Percentiles rank a stretch among this genome's conserved stretches.
These are phyloP conservation scores for Glycine soja DNA, from an alignment of 306 rosid genomes.

Conservation along the genomic window DNA sequence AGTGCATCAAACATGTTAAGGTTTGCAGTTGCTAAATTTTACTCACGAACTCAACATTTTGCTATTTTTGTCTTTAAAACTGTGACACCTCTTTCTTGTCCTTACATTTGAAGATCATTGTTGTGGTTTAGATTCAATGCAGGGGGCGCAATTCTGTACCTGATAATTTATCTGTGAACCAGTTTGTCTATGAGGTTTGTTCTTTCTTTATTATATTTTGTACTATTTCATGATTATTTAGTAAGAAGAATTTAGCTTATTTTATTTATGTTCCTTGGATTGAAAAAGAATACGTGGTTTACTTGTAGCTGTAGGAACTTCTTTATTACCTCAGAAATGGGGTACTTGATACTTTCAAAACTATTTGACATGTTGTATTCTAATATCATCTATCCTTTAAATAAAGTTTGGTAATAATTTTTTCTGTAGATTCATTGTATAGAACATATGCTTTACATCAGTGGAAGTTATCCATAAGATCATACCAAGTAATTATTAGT, in stretches of 20 bases:
- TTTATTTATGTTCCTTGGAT: slow-evolving; percentile 12
- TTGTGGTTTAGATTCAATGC: slow-evolving; percentile 85
- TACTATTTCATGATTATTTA: slow-evolving; percentile 29
- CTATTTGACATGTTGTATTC: not conserved
- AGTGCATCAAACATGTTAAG: slow-evolving; percentile 97
- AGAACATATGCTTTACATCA: slow-evolving; percentile 1
- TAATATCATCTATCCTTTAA: not conserved
- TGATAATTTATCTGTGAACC: slow-evolving; percentile 85
- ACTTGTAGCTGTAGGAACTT: slow-evolving; percentile 25
- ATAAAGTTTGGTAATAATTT: not conserved
- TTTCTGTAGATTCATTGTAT: slow-evolving; percentile 8
- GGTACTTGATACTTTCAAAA: not conserved
- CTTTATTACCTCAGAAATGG: not conserved
- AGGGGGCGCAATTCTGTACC: slow-evolving; percentile 95
- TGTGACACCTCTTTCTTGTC: slow-evolving; percentile 22
- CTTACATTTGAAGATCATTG: slow-evolving; percentile 44
- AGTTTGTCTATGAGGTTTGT: slow-evolving; percentile 89
- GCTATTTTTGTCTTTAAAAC: slow-evolving; percentile 31
- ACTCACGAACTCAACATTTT: slow-evolving; percentile 24
- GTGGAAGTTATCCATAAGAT: not conserved
- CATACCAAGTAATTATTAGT: slow-evolving; percentile 15
- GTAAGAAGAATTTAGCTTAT: slow-evolving; percentile 30
- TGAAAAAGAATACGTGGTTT: slow-evolving; percentile 4
- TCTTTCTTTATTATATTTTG: slow-evolving; percentile 44
- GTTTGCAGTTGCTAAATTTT: slow-evolving; percentile 52